phyloP scores from a whole-genome alignment of 1,139 yeast genomes.

The Geotrichum aggregatum region DNA sequence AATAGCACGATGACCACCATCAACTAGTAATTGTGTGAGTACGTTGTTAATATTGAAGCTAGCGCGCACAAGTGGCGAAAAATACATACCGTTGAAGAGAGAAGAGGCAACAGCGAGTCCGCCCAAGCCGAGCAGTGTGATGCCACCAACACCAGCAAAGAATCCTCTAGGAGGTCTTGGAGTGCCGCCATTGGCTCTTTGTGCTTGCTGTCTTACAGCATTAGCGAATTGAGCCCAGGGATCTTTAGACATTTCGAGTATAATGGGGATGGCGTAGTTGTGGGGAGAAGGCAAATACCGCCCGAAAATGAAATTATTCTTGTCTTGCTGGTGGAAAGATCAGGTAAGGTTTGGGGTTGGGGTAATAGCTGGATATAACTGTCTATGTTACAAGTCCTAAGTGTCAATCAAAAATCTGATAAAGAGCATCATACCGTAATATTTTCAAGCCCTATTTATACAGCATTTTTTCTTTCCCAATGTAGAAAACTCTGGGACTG shows the following conservation, averaged over 20 bases:
- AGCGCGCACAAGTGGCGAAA: not conserved
- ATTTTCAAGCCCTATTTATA: too few species aligned
- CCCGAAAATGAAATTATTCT: not conserved
- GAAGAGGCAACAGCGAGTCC: constrained; percentile 66
- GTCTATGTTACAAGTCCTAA: not conserved
- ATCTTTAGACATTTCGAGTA: constrained; percentile 22
- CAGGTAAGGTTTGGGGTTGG: constrained; percentile 10
- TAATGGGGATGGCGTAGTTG: not conserved
- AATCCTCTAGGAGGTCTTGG: constrained; percentile 40
- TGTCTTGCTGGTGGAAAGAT: not conserved
- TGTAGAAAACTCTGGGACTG: too few species aligned
- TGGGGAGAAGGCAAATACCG: constrained; percentile 1
- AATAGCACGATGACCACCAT: constrained; percentile 98
- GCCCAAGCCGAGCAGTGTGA: constrained; percentile 68
- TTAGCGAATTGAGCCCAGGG: constrained; percentile 62
- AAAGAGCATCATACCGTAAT: too few species aligned
- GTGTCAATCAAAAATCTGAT: too few species aligned
- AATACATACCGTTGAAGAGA: constrained; percentile 53
- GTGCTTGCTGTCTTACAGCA: constrained; percentile 63
- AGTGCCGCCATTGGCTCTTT: constrained; percentile 45
- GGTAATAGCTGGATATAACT: not conserved
- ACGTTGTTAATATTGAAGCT: not conserved
- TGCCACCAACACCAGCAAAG: constrained; percentile 72
- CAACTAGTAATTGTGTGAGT: constrained; percentile 46
- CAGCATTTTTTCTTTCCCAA: too few species aligned